These are phyloP conservation scores for Colletotrichum plurivorum DNA, from an alignment of 2,329 filamentous ascomycete genomes.

Conservation along the genomic window DNA sequence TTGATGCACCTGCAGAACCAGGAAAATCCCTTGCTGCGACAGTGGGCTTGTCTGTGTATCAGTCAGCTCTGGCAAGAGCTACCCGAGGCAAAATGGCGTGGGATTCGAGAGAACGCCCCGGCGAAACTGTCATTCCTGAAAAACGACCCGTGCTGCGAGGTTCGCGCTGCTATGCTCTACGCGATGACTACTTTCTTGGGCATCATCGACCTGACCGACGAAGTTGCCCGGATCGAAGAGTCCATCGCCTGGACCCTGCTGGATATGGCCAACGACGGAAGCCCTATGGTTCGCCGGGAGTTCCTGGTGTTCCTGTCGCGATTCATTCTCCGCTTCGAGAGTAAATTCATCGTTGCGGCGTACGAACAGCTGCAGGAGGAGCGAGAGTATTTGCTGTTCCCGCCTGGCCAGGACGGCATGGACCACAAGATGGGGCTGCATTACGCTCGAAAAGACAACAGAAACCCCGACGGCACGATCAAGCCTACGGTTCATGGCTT, in stretches of 20 bases:
- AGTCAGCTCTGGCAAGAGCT: slow-evolving; percentile 95
- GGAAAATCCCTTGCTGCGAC: slow-evolving; percentile 88
- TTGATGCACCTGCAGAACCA: slow-evolving; percentile 86
- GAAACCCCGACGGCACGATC: slow-evolving; percentile 70
- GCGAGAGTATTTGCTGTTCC: slow-evolving; percentile 74
- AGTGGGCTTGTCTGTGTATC: slow-evolving; percentile 96
- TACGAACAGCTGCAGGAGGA: slow-evolving; percentile 93
- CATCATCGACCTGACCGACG: slow-evolving; percentile 91
- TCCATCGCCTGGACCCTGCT: slow-evolving; percentile 90
- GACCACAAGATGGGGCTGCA: slow-evolving; percentile 75
- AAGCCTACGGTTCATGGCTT: slow-evolving; percentile 71
- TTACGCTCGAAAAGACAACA: slow-evolving; percentile 69
- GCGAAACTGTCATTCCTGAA: slow-evolving; percentile 84
- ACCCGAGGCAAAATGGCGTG: slow-evolving; percentile 94
- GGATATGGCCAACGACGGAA: slow-evolving; percentile 94
- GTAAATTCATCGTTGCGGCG: slow-evolving; percentile 90
- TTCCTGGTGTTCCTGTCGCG: slow-evolving; percentile 93
- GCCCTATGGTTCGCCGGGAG: slow-evolving; percentile 93
- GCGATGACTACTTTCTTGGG: slow-evolving; percentile 95
- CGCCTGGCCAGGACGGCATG: slow-evolving; percentile 68
- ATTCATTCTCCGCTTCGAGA: slow-evolving; percentile 91
- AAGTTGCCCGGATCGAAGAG: slow-evolving; percentile 92
- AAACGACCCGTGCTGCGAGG: slow-evolving; percentile 90
- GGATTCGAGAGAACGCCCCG: slow-evolving; percentile 90
- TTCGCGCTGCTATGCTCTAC: slow-evolving; percentile 92